Base-by-base conservation (phyloP, 2,329 filamentous ascomycete genomes). In the Aspergillus texensis region DNA sequence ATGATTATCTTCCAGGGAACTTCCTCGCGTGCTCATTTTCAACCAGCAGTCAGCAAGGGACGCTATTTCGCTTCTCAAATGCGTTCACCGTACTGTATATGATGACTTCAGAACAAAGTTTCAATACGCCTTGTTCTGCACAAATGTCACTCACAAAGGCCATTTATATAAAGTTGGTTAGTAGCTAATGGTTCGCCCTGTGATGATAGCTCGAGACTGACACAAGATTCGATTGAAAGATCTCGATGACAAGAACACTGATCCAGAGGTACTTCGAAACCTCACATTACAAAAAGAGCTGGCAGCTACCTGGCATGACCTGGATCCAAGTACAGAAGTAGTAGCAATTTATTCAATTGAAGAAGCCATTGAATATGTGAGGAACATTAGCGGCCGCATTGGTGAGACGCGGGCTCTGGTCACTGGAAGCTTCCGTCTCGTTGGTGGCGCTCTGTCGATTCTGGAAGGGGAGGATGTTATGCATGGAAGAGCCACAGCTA, bases 31-130 rank as follows among this genome's bases (percentile, higher is more conserved):
- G n/a, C 68, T 77, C 28, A 74, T 77, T 16, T 77, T 75, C 62
- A 76, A 70, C 41, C 75, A 77, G 53, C 69, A 72, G 24, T 74
- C 73, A 54, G 62, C 70, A 36, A 68, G 74, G 28, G 75, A 76
- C 30, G 70, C 69, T 11, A 52, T 67, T 19, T 45, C 58, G 26
- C 64, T 77, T 24, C 12, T 75, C 14, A 21, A 64, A 61, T 63
- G 41, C 75, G 12, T 71, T 68, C 10, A 58, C 54, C 57, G 54
- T 69, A 24, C 63, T 75, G 12, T 41, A 54, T 11, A 61, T 50
- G 45, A 48, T 14, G 45, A 48, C 6, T 19, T 48, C 24, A 63
- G 45, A 32, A 68, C 45, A 61, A 67, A n/a, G 62, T 66, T 50
- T 2, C 24, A 30, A 11, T 30, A 50, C 26, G 26, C 26, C 8